Conservation (phyloP, 176 grass and related monocot species). For the Musa beccarii region DNA sequence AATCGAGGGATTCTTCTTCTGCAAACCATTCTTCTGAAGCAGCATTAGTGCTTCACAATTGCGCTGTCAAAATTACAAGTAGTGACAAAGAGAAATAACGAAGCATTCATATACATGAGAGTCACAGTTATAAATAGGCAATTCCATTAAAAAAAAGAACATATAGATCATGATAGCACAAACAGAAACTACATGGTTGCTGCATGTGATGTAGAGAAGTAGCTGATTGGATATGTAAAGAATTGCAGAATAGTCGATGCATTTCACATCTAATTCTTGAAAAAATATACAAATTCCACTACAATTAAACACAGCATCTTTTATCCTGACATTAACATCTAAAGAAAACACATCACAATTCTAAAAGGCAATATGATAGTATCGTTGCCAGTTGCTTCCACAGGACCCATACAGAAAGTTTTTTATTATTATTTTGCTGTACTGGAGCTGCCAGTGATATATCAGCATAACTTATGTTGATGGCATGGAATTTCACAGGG, state of each 20-base stretch:
- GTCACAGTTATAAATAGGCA: background rate
- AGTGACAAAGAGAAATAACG: constrained; percentile 3
- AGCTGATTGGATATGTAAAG: too few relatives aligned
- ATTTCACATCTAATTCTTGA: background rate
- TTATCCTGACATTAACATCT: background rate
- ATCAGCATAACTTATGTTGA: background rate
- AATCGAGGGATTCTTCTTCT: constrained; percentile 70
- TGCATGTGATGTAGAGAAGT: too few relatives aligned
- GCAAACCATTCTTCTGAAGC: constrained; percentile 78
- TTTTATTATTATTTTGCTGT: background rate
- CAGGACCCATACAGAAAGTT: background rate
- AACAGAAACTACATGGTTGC: too few relatives aligned
- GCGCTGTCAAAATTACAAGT: constrained; percentile 45
- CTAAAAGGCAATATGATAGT: background rate
- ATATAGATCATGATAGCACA: too few relatives aligned
- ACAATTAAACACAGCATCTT: background rate
- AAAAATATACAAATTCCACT: background rate
- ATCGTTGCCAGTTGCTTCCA: background rate
- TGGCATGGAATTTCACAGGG: background rate
- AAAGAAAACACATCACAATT: background rate
- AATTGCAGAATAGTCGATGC: too few relatives aligned
- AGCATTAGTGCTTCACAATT: constrained; percentile 96
- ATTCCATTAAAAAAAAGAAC: too few relatives aligned
- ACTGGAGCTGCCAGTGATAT: background rate
- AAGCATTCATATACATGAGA: constrained; percentile 1